Base-by-base conservation (phyloP, 2,329 filamentous ascomycete genomes). In the Colletotrichum kahawae region DNA sequence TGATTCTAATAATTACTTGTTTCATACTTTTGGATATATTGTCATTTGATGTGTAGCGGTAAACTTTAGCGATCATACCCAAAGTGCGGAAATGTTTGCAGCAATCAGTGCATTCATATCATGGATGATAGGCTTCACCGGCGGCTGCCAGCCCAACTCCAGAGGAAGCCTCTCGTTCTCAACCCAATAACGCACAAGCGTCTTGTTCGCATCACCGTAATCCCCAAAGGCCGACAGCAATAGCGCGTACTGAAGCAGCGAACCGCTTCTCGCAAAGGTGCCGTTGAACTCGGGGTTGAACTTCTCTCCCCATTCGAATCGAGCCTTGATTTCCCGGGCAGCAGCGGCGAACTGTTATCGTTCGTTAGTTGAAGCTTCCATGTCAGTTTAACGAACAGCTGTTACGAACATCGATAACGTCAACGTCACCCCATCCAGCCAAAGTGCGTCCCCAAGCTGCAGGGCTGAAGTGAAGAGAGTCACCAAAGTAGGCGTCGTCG, bases 391-490 rank as follows among this genome's bases (percentile, higher is more conserved):
- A 6, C 7, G 4, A 29, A 10, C 8, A n/a, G 4, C 4, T 12
- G 13, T 5, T 16, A 65, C 68, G 6, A 10, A 70, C 59, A 24
- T 70, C 68, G 10, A 57, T 70, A 24, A 70, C 43, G 14, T 70
- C 59, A 24, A 43, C 21, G 13, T 70, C 59, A 10, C 59, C 68
- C 68, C 24, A 75, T 36, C 4, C 75, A 63, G 14, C 78, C 71
- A 8, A 74, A 67, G 27, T 63, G 31, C 68, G 68, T 12, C 68
- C 77, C 77, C 78, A 83, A 21, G 81, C 78, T 13, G 77, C 76
- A 8, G 77, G 71, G 56, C 79, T 76, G 68, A 83, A 83, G 51
- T 77, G 79, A 65, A 80, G 77, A 71, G 80, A 81, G 75, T 82
- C 78, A 33, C 81, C 81, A 34, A 79, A 80, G 72, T 76, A 75